Percentiles rank a stretch among this genome's conserved stretches.
Evolutionary conservation across 2,329 filamentous ascomycete species (phyloP).

Genomic region (Alternaria alternata): DNA sequence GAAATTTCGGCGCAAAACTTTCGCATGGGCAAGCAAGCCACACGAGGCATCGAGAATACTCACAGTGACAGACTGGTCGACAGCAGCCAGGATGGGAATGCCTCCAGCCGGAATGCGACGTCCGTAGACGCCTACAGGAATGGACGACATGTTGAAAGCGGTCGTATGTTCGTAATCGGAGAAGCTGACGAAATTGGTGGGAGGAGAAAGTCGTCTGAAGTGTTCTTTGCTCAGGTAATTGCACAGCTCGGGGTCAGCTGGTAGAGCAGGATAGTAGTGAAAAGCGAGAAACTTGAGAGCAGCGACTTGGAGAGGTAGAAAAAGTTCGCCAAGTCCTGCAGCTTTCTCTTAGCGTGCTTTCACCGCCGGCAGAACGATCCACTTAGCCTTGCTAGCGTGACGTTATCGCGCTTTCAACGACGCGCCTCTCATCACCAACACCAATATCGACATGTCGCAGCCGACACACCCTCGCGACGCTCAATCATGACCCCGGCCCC

Average conservation of each 20-base stretch:
- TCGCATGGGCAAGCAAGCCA: not conserved
- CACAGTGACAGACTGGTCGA: conserved; percentile 83
- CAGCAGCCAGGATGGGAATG: conserved; percentile 77
- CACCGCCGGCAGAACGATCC: conserved; percentile 37
- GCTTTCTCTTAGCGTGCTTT: conserved; percentile 25
- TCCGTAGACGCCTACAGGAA: conserved; percentile 84
- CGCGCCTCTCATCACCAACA: conserved; percentile 12
- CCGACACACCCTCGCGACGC: conserved; percentile 3
- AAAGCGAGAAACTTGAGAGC: conserved; percentile 22
- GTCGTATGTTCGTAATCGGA: conserved; percentile 10
- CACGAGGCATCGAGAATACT: conserved; percentile 52
- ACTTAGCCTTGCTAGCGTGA: conserved; percentile 21
- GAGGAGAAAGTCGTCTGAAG: not conserved
- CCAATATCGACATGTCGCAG: conserved; percentile 9
- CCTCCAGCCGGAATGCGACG: conserved; percentile 88
- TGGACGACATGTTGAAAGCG: conserved; percentile 44
- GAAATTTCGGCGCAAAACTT: not conserved
- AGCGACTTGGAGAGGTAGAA: conserved; percentile 25
- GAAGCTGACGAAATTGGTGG: conserved; percentile 7
- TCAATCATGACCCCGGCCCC: conserved; percentile 37
- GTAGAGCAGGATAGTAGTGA: conserved; percentile 20
- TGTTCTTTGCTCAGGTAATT: conserved; percentile 18
- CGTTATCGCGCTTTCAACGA: conserved; percentile 17
- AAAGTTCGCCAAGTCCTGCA: conserved; percentile 42
- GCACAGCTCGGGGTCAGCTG: conserved; percentile 32